Evolutionary conservation across 192 early-diverging fungal species (phyloP).

Genomic region (Geranomyces variabilis): DNA sequence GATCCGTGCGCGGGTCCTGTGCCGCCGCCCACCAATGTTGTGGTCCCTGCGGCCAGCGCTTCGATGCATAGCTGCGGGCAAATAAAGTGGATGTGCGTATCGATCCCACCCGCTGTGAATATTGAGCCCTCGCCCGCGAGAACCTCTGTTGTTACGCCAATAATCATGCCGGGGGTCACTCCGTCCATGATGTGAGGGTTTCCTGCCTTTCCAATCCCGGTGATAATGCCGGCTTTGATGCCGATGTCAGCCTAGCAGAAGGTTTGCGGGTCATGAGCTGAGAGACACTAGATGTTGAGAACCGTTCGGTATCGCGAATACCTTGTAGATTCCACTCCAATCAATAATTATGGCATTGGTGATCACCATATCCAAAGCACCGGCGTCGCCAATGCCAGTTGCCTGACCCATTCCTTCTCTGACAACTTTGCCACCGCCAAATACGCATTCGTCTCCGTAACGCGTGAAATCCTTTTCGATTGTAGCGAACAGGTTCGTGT

Average conservation of each 20-base stretch:
- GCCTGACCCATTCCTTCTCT: slow-evolving; percentile 96
- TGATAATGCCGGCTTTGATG: slow-evolving; percentile 81
- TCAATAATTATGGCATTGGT: slow-evolving; percentile 94
- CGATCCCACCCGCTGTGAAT: slow-evolving; percentile 91
- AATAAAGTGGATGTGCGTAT: slow-evolving; percentile 95
- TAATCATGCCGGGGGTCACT: slow-evolving; percentile 85
- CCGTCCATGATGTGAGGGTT: slow-evolving; percentile 98
- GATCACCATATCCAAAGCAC: slow-evolving; percentile 91
- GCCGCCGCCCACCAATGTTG: slow-evolving; percentile 28
- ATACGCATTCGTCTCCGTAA: slow-evolving; percentile 96
- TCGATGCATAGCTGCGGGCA: slow-evolving; percentile 89
- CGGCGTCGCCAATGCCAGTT: slow-evolving; percentile 61
- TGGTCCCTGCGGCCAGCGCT: slow-evolving; percentile 51
- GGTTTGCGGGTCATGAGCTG: no score
- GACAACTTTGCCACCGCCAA: slow-evolving; percentile 92
- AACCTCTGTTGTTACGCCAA: slow-evolving; percentile 89
- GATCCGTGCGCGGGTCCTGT: slow-evolving; percentile 97
- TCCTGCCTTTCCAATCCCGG: slow-evolving; percentile 95
- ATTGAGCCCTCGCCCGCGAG: slow-evolving; percentile 90
- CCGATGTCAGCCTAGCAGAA: slow-evolving; percentile 85
- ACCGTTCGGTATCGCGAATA: slow-evolving; percentile 16
- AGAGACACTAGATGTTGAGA: background rate
- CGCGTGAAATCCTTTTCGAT: slow-evolving; percentile 88
- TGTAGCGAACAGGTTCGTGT: slow-evolving; percentile 81
- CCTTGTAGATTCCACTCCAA: slow-evolving; percentile 93